phyloP scores from a whole-genome alignment of 73 alveolate genomes.

The Tetrahymena borealis region DNA sequence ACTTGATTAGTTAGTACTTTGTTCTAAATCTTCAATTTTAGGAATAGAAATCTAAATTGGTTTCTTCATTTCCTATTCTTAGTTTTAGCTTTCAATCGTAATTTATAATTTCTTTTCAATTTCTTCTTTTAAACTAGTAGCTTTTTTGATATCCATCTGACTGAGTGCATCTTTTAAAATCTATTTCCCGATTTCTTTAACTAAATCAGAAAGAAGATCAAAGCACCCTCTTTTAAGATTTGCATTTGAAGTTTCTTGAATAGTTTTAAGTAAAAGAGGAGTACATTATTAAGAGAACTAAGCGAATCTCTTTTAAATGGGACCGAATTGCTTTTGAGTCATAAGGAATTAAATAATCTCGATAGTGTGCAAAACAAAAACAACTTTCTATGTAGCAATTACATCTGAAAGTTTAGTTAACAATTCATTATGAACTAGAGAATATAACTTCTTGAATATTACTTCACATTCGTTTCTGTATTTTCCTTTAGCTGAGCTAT shows the following conservation, averaged over 20 bases:
- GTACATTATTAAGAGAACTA: not conserved
- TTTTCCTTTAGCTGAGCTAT: not conserved
- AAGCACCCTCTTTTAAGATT: not conserved
- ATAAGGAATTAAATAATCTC: not conserved
- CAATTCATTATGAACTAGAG: not conserved
- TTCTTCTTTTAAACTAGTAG: not conserved
- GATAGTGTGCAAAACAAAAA: not conserved
- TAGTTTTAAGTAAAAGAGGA: not conserved
- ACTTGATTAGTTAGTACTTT: too few species aligned
- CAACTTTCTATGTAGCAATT: not conserved
- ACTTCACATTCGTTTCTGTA: not conserved
- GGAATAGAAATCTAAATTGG: not conserved
- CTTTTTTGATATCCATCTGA: not conserved
- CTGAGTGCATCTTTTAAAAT: not conserved
- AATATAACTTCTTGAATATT: not conserved
- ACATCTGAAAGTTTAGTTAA: not conserved
- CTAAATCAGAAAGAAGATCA: not conserved
- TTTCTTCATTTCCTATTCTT: not conserved
- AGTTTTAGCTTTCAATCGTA: not conserved
- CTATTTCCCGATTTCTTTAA: not conserved
- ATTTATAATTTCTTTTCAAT: not conserved
- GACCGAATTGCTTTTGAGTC: not conserved
- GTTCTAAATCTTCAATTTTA: not conserved
- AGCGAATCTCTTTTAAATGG: not conserved
- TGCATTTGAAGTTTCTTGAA: not conserved